Evolutionary conservation across 441 rosid genomes (phyloP).

Genomic region (Flueggea neowawraea): DNA sequence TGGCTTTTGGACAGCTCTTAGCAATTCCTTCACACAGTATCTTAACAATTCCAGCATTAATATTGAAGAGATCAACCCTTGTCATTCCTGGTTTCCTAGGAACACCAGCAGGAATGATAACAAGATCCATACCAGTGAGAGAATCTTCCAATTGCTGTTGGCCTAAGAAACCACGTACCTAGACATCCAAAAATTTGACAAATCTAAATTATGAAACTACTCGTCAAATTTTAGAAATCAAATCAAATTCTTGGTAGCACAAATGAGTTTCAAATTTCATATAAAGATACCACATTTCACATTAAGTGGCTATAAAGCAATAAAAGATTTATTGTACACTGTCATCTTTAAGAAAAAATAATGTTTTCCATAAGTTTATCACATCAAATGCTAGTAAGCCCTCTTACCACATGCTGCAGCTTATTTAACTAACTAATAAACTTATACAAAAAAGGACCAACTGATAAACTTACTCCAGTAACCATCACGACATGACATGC

Average conservation of each 20-base stretch:
- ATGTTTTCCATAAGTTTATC: too few relatives aligned
- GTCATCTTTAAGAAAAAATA: too few relatives aligned
- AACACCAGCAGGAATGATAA: slow-evolving; percentile 91
- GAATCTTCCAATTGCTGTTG: slow-evolving; percentile 72
- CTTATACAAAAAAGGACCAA: too few relatives aligned
- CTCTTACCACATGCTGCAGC: too few relatives aligned
- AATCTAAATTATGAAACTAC: not conserved
- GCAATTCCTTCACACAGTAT: slow-evolving; percentile 86
- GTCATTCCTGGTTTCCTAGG: slow-evolving; percentile 99
- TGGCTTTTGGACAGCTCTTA: slow-evolving; percentile 75
- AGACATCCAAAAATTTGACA: not conserved
- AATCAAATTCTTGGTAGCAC: not conserved
- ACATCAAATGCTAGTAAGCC: too few relatives aligned
- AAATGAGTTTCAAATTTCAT: too few relatives aligned
- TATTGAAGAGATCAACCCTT: slow-evolving; percentile 92
- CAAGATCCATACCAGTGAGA: slow-evolving; percentile 82
- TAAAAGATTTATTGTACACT: too few relatives aligned
- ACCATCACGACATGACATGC: too few relatives aligned
- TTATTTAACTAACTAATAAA: too few relatives aligned
- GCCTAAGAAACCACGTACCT: slow-evolving; percentile 92
- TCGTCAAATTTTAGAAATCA: not conserved
- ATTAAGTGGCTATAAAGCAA: too few relatives aligned
- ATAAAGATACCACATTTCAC: too few relatives aligned
- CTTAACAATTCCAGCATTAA: slow-evolving; percentile 90
- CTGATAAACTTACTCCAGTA: too few relatives aligned